phyloP scores from a whole-genome alignment of 2,329 filamentous ascomycete genomes.

The Neoscytalidium dimidiatum region DNA sequence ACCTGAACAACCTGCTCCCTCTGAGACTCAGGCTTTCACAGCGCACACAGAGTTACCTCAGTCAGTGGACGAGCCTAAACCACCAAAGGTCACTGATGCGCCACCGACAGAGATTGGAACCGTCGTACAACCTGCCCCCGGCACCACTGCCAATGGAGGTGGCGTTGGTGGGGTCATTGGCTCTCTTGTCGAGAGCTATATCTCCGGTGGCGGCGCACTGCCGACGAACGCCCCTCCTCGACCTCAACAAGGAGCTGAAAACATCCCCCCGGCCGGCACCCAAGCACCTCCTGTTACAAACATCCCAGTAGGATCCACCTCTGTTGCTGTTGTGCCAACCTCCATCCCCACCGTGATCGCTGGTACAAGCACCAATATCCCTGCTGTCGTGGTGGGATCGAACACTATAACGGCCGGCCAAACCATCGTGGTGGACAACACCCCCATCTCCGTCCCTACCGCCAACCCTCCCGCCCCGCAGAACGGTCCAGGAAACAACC shows the following conservation, averaged over 20 bases:
- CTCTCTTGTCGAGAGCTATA: not conserved
- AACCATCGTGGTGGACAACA: not conserved
- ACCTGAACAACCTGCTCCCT: not conserved
- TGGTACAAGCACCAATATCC: conserved; percentile 1
- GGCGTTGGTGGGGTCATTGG: conserved; percentile 7
- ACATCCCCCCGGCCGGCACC: not conserved
- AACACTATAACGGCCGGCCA: not conserved
- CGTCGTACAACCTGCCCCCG: not conserved
- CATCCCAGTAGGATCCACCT: conserved; percentile 1
- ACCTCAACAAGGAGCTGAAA: not conserved
- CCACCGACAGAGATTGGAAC: not conserved
- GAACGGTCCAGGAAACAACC: not conserved
- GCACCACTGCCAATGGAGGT: not conserved
- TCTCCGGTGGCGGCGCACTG: not conserved
- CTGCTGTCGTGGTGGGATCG: not conserved
- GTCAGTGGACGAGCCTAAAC: not conserved
- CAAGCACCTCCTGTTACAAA: not conserved
- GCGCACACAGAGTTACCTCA: not conserved
- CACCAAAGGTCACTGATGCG: not conserved
- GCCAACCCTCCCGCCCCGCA: not conserved
- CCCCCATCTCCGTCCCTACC: conserved; percentile 1
- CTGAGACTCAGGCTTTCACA: not conserved
- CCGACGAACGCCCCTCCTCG: not conserved
- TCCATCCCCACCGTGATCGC: not conserved
- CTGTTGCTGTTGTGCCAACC: not conserved